Conservation (phyloP, 495 filamentous ascomycete species). For the Amphirosellinia nigrospora region DNA sequence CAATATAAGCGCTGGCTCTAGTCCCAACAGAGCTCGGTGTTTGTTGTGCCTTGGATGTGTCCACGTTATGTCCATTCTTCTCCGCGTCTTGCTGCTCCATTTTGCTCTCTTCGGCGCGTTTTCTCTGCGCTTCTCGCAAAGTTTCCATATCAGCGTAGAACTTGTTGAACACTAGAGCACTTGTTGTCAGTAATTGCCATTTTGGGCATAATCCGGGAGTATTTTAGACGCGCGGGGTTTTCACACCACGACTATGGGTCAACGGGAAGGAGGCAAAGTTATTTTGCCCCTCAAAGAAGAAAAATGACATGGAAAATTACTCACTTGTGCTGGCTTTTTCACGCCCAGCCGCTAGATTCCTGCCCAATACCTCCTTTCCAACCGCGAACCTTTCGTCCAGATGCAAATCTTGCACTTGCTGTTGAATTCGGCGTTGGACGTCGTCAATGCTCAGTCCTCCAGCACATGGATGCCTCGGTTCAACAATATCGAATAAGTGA, state of each 20-base stretch:
- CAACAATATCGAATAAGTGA: constrained; percentile 91
- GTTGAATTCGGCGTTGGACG: constrained; percentile 85
- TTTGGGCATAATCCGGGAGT: background rate
- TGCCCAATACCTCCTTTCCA: constrained; percentile 76
- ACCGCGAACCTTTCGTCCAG: constrained; percentile 82
- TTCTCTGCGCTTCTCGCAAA: constrained; percentile 81
- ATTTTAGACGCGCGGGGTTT: background rate
- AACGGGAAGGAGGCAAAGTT: background rate
- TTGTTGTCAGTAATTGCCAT: background rate
- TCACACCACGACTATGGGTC: background rate
- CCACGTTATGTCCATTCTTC: constrained; percentile 51
- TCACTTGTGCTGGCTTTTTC: constrained; percentile 73
- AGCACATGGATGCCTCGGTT: constrained; percentile 90
- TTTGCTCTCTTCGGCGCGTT: constrained; percentile 64
- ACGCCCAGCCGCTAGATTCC: constrained; percentile 79
- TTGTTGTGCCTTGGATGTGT: constrained; percentile 70
- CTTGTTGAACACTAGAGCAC: constrained; percentile 69
- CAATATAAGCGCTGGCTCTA: constrained; percentile 85
- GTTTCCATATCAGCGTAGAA: constrained; percentile 89
- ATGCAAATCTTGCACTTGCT: constrained; percentile 87
- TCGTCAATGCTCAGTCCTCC: constrained; percentile 96
- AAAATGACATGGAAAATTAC: background rate
- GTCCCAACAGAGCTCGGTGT: constrained; percentile 69
- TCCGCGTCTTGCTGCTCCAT: constrained; percentile 41
- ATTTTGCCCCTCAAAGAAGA: background rate